A percentile compares a stretch with the other conserved stretches of the same genome.
These are phyloP conservation scores for Leccinum fuscescens DNA, from an alignment of 1,284 basidiomycete species.

Conservation along the genomic window DNA sequence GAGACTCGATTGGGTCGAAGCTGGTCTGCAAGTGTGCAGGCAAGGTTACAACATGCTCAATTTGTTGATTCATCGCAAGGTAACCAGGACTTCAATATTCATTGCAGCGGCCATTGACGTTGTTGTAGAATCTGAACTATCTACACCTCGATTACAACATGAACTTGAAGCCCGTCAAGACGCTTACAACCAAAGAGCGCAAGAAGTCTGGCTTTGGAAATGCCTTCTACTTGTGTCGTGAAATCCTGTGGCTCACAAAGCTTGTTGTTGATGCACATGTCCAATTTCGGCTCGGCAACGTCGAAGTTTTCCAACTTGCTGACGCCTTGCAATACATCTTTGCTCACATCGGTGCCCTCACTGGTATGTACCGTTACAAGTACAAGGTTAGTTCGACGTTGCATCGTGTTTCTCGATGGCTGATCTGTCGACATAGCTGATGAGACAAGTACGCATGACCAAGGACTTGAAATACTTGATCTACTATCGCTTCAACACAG, in stretches of 20 bases:
- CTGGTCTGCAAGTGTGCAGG: conserved; percentile 95
- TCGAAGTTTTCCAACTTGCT: conserved; percentile 98
- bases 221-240: conserved; percentile 97
- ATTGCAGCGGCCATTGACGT: not conserved
- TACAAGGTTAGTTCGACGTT: conserved; percentile 69
- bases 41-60: conserved; percentile 99
- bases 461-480: conserved; percentile 99
- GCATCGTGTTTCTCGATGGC: conserved; percentile 4
- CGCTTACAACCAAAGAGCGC: conserved; percentile 97
- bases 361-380: conserved; percentile 99
- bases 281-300: conserved; percentile 97
- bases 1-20: conserved; percentile 98
- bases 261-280: conserved; percentile 98
- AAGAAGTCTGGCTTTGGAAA: conserved; percentile 99
- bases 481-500: conserved; percentile 99
- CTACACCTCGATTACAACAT: conserved; percentile 94
- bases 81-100: conserved; percentile 5
- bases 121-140: conserved; percentile 85
- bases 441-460: conserved; percentile 99
- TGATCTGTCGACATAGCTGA: conserved; percentile 54
- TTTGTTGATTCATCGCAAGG: conserved; percentile 97
- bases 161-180: conserved; percentile 98
- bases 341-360: conserved; percentile 95
- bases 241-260: conserved; percentile 96
- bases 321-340: conserved; percentile 99